Evolutionary conservation across 148 eudicot genomes (phyloP), one percentile per base, ranked within the genome.

Genomic region (Agrostemma githago): DNA sequence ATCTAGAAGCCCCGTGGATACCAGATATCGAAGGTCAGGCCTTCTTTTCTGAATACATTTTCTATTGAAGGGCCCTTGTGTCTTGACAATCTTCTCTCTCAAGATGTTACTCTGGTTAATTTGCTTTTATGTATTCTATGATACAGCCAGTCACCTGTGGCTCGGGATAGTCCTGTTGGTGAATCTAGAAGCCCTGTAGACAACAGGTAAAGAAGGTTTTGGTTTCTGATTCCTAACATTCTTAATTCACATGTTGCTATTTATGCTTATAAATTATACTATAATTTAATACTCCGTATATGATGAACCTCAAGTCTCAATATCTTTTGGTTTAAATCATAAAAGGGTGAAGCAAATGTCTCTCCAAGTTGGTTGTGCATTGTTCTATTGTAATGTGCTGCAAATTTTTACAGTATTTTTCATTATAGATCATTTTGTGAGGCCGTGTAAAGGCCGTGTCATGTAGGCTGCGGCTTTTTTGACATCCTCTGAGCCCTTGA

Each of bases 131-230:
- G 9, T 16, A 5, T 39, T 68, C 40, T 70, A 0, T 66, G 74
- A 37, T 75, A 82, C 86, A 86, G 89, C 69, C 77, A 72, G 51
- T 79, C 86, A 7, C 83, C 89, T 19, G 41, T 59, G 7, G 85
- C 58, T 9, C 75, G 83, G 72, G 85, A 83, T 51, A 76, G 86
- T 59, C 86, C 88, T 4, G 79, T 41, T 46, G 85, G 81, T 72
- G 90, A 80, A 75, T 83, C 74, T 34, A 89, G 79, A 64, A 84
- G 88, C 77, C 73, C 83, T 8, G 59, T 46, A 2, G 84, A 85
- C 38, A 88, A 78, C 70, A 77, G 82, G 71, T 80, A 80, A 69
- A 72, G 41, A 34, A 7, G 88, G 12, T 40, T 40, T 26, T 26
- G 34, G 34, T 26, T 26, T 26, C 34, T 51, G 68, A 19, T 61